These are phyloP conservation scores for Lachnellula arida DNA, from an alignment of 2,329 filamentous ascomycete genomes.

Conservation along the genomic window DNA sequence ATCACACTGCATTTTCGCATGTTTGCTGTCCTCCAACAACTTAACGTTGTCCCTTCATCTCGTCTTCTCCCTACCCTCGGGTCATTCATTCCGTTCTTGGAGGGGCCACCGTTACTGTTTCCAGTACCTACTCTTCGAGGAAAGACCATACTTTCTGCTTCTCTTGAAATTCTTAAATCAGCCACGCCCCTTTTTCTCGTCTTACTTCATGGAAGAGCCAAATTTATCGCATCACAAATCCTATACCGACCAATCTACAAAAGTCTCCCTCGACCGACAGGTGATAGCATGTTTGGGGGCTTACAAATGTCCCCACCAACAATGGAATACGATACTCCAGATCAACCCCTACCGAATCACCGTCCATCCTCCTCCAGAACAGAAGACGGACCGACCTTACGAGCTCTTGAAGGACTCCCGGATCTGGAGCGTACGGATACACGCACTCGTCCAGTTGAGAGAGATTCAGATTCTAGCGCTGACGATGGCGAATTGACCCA, in stretches of 20 bases:
- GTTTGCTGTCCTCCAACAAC: slow-evolving; percentile 31
- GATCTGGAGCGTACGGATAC: slow-evolving; percentile 15
- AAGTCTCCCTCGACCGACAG: slow-evolving; percentile 26
- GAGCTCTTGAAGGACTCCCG: slow-evolving; percentile 29
- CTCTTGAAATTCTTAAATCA: slow-evolving; percentile 14
- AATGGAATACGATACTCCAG: slow-evolving; percentile 22
- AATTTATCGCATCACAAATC: slow-evolving; percentile 19
- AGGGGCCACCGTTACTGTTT: slow-evolving; percentile 22
- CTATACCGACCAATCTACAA: slow-evolving; percentile 29
- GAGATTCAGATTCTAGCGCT: slow-evolving; percentile 23
- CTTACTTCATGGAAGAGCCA: slow-evolving; percentile 21
- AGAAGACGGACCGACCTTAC: slow-evolving; percentile 27
- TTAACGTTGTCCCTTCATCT: slow-evolving; percentile 25
- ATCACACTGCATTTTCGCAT: slow-evolving; percentile 27
- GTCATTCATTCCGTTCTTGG: slow-evolving; percentile 29
- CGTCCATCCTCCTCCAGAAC: background rate
- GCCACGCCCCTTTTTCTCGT: slow-evolving; percentile 26
- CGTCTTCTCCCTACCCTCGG: slow-evolving; percentile 19
- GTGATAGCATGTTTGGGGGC: slow-evolving; percentile 27
- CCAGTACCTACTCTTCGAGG: background rate
- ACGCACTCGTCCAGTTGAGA: slow-evolving; percentile 9
- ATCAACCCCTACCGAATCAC: slow-evolving; percentile 8
- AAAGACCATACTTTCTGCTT: slow-evolving; percentile 11
- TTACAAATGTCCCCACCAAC: slow-evolving; percentile 12
- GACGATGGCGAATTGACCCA: slow-evolving; percentile 30